phyloP scores from a whole-genome alignment of 257 asterid species.

The Craterostigma plantagineum region DNA sequence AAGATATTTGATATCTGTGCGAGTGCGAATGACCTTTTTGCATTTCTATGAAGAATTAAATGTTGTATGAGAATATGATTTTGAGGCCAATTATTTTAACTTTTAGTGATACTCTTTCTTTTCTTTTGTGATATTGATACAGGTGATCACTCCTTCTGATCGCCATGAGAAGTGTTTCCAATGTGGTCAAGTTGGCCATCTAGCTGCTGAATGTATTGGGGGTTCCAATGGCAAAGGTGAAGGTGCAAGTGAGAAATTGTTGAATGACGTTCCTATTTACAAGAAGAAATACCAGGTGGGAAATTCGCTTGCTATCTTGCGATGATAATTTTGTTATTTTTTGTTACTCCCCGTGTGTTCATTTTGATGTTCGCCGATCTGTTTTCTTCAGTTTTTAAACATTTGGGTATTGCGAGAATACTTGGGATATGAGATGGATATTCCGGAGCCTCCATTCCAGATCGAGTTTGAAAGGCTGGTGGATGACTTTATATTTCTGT shows the following conservation, averaged over 20 bases:
- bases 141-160: constrained; percentile 76
- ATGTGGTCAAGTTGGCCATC: constrained; percentile 86
- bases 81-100: no score
- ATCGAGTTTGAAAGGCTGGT: constrained; percentile 84
- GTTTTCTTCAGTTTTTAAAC: constrained; percentile 49
- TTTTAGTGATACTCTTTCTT: background rate
- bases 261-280: constrained; percentile 48
- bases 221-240: constrained; percentile 17
- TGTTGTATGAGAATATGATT: no score
- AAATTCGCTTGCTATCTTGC: constrained; percentile 1
- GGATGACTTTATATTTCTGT: constrained; percentile 89
- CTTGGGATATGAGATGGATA: constrained; percentile 66
- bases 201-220: constrained; percentile 70
- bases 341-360: no score
- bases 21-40: no score
- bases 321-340: no score
- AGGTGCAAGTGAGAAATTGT: constrained; percentile 11
- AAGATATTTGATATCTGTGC: no score
- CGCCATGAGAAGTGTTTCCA: constrained; percentile 75
- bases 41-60: no score
- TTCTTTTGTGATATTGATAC: constrained; percentile 11
- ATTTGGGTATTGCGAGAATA: constrained; percentile 90
- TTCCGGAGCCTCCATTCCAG: constrained; percentile 50
- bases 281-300: constrained; percentile 87
- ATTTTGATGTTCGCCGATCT: background rate